Percentiles rank a stretch among this genome's conserved stretches.
phyloP scores from a whole-genome alignment of 2,329 filamentous ascomycete species.

The Verticillium longisporum region DNA sequence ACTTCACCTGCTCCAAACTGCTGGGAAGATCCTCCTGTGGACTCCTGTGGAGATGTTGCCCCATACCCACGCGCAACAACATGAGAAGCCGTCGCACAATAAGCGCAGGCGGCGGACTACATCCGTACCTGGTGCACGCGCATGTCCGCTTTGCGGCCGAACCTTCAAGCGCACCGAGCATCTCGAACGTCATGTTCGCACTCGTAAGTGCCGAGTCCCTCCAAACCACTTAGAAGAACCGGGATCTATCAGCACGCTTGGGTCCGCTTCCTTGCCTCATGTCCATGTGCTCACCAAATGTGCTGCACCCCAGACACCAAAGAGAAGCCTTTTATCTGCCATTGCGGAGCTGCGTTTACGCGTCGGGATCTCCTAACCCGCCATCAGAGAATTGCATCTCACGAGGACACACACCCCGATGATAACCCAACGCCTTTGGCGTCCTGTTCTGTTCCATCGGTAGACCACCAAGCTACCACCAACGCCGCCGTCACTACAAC shows the following conservation, averaged over 20 bases:
- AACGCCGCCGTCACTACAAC: not conserved
- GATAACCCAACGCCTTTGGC: not conserved
- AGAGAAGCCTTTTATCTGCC: conserved; percentile 38
- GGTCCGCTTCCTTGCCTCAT: not conserved
- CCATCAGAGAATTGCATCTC: conserved; percentile 31
- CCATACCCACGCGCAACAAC: conserved; percentile 6
- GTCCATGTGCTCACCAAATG: not conserved
- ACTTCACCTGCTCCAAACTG: not conserved
- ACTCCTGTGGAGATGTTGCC: conserved; percentile 5
- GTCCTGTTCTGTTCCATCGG: not conserved
- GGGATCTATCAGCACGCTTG: not conserved
- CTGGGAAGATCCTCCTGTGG: not conserved
- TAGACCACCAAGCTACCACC: not conserved
- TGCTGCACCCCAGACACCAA: conserved; percentile 30
- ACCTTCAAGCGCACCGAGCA: conserved; percentile 39
- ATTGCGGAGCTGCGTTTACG: conserved; percentile 36
- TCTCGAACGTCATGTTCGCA: conserved; percentile 37
- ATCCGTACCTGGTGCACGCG: conserved; percentile 12
- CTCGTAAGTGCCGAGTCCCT: conserved; percentile 27
- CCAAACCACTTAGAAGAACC: not conserved
- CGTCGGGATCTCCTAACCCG: conserved; percentile 36
- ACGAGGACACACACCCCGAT: conserved; percentile 15
- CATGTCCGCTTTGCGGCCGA: conserved; percentile 33
- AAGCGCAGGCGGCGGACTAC: conserved; percentile 14
- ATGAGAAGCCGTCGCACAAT: conserved; percentile 8